phyloP scores from a whole-genome alignment of 495 filamentous ascomycete genomes.

The Penicillium waksmanii region DNA sequence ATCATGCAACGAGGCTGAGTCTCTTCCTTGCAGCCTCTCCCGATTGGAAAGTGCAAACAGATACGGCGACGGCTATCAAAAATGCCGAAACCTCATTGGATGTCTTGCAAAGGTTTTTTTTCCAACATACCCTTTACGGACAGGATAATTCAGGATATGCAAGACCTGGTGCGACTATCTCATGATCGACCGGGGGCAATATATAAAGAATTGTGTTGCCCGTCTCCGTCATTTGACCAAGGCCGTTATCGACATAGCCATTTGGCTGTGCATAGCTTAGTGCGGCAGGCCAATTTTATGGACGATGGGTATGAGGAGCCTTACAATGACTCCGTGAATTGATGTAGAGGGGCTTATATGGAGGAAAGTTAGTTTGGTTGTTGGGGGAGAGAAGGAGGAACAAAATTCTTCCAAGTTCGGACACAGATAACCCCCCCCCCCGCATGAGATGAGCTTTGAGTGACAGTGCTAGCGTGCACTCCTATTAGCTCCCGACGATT shows the following conservation, averaged over 20 bases:
- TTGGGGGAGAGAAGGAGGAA: too few relatives aligned
- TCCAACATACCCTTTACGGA: not conserved
- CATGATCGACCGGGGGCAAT: slow-evolving; percentile 1
- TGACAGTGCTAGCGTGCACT: too few relatives aligned
- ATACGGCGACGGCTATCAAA: slow-evolving; percentile 4
- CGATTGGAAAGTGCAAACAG: not conserved
- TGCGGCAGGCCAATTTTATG: slow-evolving; percentile 27
- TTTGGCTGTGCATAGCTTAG: slow-evolving; percentile 23
- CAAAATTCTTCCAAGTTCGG: too few relatives aligned
- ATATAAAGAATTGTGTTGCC: slow-evolving; percentile 12
- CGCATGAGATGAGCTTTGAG: too few relatives aligned
- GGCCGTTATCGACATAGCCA: slow-evolving; percentile 19
- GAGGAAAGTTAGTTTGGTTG: too few relatives aligned
- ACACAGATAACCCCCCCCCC: too few relatives aligned
- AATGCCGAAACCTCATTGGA: slow-evolving; percentile 5
- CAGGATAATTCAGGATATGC: slow-evolving; percentile 15
- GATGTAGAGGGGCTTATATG: not conserved
- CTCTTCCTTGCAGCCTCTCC: slow-evolving; percentile 17
- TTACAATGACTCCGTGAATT: not conserved
- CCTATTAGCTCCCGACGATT: too few relatives aligned
- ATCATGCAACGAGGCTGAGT: slow-evolving; percentile 23
- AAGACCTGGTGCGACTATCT: slow-evolving; percentile 3
- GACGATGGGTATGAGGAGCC: slow-evolving; percentile 21
- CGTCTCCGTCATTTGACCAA: slow-evolving; percentile 12
- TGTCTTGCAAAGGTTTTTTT: slow-evolving; percentile 15